Evolutionary conservation across 495 filamentous ascomycete genomes (phyloP).

Genomic region (Diplogelasinospora grovesii): DNA sequence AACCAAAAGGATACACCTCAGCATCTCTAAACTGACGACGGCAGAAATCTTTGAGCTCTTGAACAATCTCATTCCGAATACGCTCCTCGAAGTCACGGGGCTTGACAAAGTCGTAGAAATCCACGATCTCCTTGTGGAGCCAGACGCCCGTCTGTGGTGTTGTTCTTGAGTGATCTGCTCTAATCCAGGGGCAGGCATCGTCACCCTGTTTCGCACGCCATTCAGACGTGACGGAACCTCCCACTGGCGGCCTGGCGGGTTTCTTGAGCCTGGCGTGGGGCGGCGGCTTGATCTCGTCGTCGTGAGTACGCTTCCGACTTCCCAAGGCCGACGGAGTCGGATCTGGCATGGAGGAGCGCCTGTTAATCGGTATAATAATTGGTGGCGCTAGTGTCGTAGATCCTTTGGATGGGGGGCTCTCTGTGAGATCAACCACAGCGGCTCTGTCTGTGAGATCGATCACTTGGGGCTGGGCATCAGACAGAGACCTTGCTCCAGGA

Average conservation of each 20-base stretch:
- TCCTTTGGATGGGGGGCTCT: constrained; percentile 1
- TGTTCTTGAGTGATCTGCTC: constrained; percentile 41
- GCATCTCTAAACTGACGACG: constrained; percentile 45
- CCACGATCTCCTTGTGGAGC: constrained; percentile 82
- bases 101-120: constrained; percentile 77
- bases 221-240: constrained; percentile 45
- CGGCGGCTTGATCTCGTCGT: constrained; percentile 56
- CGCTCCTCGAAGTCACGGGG: constrained; percentile 70
- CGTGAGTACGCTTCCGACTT: constrained; percentile 60
- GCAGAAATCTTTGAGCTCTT: constrained; percentile 48
- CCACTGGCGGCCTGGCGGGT: constrained; percentile 29
- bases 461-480: background rate
- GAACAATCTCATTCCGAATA: constrained; percentile 65
- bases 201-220: constrained; percentile 46
- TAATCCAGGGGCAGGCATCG: constrained; percentile 56
- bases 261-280: constrained; percentile 40
- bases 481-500: constrained; percentile 1
- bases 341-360: constrained; percentile 6
- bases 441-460: constrained; percentile 18
- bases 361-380: too few relatives aligned
- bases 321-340: constrained; percentile 15
- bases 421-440: constrained; percentile 7
- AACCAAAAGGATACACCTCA: constrained; percentile 72
- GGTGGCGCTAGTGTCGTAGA: too few relatives aligned
- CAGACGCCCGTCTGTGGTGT: constrained; percentile 40